phyloP scores from a whole-genome alignment of 2,329 filamentous ascomycete genomes.

The Trichocomaceae sp. region DNA sequence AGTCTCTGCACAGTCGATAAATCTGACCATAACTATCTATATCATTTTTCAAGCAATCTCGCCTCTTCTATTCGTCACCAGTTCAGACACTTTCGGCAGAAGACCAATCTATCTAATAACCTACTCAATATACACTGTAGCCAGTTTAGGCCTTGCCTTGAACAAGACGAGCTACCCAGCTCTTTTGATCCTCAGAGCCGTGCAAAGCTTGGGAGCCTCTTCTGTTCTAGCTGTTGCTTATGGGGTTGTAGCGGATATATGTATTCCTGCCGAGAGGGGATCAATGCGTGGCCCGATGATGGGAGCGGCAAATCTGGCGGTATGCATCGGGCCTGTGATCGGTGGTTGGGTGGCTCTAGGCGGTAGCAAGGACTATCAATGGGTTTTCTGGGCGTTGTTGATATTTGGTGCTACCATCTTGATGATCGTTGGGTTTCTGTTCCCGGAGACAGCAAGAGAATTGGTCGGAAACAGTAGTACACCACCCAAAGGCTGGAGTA shows the following conservation, averaged over 20 bases:
- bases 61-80: constrained; percentile 45
- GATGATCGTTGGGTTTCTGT: constrained; percentile 26
- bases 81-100: constrained; percentile 45
- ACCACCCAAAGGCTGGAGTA: too few species aligned
- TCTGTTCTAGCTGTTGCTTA: constrained; percentile 36
- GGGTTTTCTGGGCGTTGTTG: constrained; percentile 43
- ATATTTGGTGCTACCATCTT: constrained; percentile 38
- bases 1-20: constrained; percentile 32
- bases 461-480: constrained; percentile 30
- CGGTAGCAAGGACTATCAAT: constrained; percentile 30
- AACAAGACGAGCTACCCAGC: constrained; percentile 26
- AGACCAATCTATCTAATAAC: constrained; percentile 46
- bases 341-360: constrained; percentile 27
- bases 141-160: constrained; percentile 34
- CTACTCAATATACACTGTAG: constrained; percentile 39
- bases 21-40: constrained; percentile 42
- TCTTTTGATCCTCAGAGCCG: constrained; percentile 28
- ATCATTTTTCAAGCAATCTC: constrained; percentile 49
- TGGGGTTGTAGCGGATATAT: constrained; percentile 34
- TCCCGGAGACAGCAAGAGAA: constrained; percentile 32
- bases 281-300: constrained; percentile 34
- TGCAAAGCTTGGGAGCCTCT: constrained; percentile 32
- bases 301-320: constrained; percentile 25
- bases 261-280: constrained; percentile 31
- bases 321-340: constrained; percentile 29